phyloP scores from a whole-genome alignment of 768 basidiomycete species.

The Panaeolus cyanescens region DNA sequence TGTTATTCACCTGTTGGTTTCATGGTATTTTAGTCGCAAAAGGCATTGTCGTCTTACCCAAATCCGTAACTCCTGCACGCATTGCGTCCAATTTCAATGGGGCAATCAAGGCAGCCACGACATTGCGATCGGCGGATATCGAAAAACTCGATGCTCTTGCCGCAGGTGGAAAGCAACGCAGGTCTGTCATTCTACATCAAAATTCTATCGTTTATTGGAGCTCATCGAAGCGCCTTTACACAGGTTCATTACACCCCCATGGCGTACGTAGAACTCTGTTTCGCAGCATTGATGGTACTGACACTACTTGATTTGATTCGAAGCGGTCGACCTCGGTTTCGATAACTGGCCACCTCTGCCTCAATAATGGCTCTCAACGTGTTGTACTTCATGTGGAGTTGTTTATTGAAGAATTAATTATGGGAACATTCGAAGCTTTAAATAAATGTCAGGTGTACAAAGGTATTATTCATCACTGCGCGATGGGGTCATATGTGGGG shows the following conservation, averaged over 20 bases:
- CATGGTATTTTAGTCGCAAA: constrained; percentile 50
- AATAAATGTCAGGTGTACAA: neutral
- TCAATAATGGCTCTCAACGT: neutral
- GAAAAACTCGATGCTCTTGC: constrained; percentile 58
- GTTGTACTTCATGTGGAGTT: neutral
- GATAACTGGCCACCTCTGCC: constrained; percentile 55
- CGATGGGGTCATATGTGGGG: too few species aligned
- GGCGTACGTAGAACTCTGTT: constrained; percentile 51
- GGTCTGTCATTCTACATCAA: constrained; percentile 33
- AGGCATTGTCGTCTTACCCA: constrained; percentile 68
- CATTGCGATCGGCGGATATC: constrained; percentile 53
- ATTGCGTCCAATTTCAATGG: constrained; percentile 64
- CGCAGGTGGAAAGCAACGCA: constrained; percentile 64
- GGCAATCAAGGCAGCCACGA: constrained; percentile 44
- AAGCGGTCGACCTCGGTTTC: constrained; percentile 69
- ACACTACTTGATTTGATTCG: constrained; percentile 15
- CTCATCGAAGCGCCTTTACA: constrained; percentile 10
- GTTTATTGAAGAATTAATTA: neutral
- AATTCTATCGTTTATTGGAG: constrained; percentile 6
- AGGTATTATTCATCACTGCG: too few species aligned
- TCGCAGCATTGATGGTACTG: constrained; percentile 8
- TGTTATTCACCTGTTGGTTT: neutral
- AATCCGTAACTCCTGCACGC: constrained; percentile 73
- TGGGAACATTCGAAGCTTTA: neutral
- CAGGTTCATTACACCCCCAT: constrained; percentile 64